Evolutionary conservation across 2,329 filamentous ascomycete genomes (phyloP).

Genomic region (Pleurostoma richardsiae): DNA sequence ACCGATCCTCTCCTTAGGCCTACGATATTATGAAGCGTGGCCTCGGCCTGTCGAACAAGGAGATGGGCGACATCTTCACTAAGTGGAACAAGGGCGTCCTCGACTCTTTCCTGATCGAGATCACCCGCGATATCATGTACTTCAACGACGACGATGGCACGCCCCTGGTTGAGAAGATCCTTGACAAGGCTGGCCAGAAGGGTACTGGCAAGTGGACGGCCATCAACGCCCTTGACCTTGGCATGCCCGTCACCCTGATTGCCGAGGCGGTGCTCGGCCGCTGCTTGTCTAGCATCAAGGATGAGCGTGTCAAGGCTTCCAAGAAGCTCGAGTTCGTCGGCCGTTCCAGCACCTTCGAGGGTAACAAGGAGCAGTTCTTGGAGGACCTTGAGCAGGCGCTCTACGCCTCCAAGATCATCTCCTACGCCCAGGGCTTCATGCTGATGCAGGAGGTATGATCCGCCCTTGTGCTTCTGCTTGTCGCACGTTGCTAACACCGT

Average conservation of each 20-base stretch:
- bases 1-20: constrained; percentile 51
- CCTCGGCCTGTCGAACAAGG: constrained; percentile 81
- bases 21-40: constrained; percentile 99
- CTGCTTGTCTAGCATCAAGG: constrained; percentile 92
- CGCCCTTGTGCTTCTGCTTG: background rate
- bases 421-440: constrained; percentile 99
- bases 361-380: constrained; percentile 89
- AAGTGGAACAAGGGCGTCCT: constrained; percentile 99
- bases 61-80: constrained; percentile 90
- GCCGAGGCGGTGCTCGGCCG: constrained; percentile 94
- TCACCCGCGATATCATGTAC: constrained; percentile 97
- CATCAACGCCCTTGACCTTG: constrained; percentile 96
- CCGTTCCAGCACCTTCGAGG: constrained; percentile 74
- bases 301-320: constrained; percentile 80
- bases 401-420: constrained; percentile 99
- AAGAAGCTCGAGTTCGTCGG: constrained; percentile 69
- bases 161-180: constrained; percentile 95
- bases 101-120: constrained; percentile 98
- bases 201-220: constrained; percentile 99
- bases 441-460: constrained; percentile 87
- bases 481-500: constrained; percentile 13
- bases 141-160: constrained; percentile 93
- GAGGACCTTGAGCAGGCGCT: constrained; percentile 97
- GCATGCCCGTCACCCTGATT: constrained; percentile 97
- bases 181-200: constrained; percentile 98